A percentile compares a stretch with the other conserved stretches of the same genome.
These are phyloP conservation scores for Orbilia javanica DNA, from an alignment of 2,329 filamentous ascomycete genomes.

Conservation along the genomic window DNA sequence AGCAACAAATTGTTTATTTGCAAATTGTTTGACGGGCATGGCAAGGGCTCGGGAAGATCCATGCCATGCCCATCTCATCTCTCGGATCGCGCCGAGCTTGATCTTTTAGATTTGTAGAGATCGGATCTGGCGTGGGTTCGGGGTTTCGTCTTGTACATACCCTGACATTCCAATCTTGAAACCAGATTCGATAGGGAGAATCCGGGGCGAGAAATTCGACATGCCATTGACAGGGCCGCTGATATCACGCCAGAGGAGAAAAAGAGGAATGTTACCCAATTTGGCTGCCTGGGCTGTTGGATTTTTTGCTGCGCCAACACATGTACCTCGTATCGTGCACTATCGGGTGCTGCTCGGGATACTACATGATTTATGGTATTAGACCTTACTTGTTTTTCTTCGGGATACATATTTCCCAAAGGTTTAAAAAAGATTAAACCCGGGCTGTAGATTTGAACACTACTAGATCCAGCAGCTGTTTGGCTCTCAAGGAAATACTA, in stretches of 20 bases:
- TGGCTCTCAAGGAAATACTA: too few relatives aligned
- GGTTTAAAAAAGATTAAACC: too few relatives aligned
- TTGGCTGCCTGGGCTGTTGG: not conserved
- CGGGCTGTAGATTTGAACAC: too few relatives aligned
- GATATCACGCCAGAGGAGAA: not conserved
- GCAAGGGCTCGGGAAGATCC: slow-evolving; percentile 47
- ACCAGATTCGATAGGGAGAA: not conserved
- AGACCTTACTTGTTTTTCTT: too few relatives aligned
- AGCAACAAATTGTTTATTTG: not conserved
- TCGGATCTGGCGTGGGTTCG: not conserved
- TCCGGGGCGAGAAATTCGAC: not conserved
- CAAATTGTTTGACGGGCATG: not conserved
- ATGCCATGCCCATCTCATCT: slow-evolving; percentile 19
- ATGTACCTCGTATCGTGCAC: not conserved
- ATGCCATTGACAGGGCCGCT: not conserved
- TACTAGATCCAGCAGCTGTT: too few relatives aligned
- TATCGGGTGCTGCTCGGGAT: too few relatives aligned
- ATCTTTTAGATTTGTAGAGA: not conserved
- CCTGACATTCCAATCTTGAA: not conserved
- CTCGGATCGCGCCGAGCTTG: slow-evolving; percentile 52
- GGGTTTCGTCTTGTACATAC: not conserved
- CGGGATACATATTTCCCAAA: too few relatives aligned
- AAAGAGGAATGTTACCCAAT: not conserved
- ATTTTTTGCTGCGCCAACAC: not conserved
- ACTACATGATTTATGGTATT: too few relatives aligned